These are phyloP conservation scores for Candida cerambycidarum DNA, from an alignment of 805 yeast species.

Conservation along the genomic window DNA sequence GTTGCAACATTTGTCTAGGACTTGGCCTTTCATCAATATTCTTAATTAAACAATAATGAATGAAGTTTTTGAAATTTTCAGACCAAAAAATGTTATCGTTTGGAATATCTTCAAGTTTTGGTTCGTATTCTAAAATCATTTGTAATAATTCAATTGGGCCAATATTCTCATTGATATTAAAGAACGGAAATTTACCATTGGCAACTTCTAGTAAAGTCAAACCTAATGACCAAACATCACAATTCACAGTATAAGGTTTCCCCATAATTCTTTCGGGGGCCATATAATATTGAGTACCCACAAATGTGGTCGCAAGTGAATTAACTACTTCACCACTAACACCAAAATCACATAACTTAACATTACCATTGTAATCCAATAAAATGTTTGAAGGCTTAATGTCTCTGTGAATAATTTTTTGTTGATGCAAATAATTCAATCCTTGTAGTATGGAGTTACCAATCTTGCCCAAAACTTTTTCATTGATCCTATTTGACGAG, in stretches of 20 bases:
- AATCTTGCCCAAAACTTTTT: slow-evolving; percentile 85
- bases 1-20: slow-evolving; percentile 89
- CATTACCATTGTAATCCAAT: slow-evolving; percentile 72
- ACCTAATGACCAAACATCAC: slow-evolving; percentile 97
- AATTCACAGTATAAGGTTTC: slow-evolving; percentile 89
- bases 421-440: slow-evolving; percentile 81
- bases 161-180: slow-evolving; percentile 24
- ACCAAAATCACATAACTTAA: slow-evolving; percentile 95
- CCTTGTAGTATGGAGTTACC: slow-evolving; percentile 87
- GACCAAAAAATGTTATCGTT: slow-evolving; percentile 78
- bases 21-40: slow-evolving; percentile 80
- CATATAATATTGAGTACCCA: slow-evolving; percentile 97
- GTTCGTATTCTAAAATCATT: slow-evolving; percentile 78
- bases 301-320: slow-evolving; percentile 92
- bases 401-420: slow-evolving; percentile 89
- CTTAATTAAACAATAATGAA: slow-evolving; percentile 77
- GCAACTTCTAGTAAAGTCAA: slow-evolving; percentile 83
- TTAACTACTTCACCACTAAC: slow-evolving; percentile 96
- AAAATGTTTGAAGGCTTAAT: slow-evolving; percentile 94
- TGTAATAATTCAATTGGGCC: slow-evolving; percentile 84
- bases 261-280: slow-evolving; percentile 98
- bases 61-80: slow-evolving; percentile 75
- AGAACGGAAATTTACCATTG: slow-evolving; percentile 83
- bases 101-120: slow-evolving; percentile 75
- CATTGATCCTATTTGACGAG: slow-evolving; percentile 83